A percentile compares a stretch with the other conserved stretches of the same genome.
These are phyloP conservation scores for Rosa chinensis DNA, from an alignment of 306 rosid genomes.

Conservation along the genomic window DNA sequence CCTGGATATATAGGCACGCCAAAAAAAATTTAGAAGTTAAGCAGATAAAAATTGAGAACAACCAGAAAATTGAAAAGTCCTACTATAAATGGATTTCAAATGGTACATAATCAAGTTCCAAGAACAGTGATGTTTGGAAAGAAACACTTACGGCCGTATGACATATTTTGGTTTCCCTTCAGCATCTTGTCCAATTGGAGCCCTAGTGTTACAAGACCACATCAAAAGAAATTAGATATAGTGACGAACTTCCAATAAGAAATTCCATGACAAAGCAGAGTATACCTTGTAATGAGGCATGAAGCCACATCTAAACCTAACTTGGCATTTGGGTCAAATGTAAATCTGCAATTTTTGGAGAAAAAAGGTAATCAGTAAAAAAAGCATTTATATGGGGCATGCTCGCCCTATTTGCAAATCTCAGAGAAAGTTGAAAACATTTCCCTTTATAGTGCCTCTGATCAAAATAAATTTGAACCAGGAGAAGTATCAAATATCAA, in stretches of 20 bases:
- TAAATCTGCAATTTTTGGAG: constrained; percentile 55
- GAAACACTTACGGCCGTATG: constrained; percentile 79
- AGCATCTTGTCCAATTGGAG: constrained; percentile 71
- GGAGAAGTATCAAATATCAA: not conserved
- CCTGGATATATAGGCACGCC: constrained; percentile 42
- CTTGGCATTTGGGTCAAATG: constrained; percentile 68
- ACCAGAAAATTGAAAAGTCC: constrained; percentile 10
- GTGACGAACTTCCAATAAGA: not conserved
- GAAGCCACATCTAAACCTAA: constrained; percentile 87
- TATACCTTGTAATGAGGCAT: constrained; percentile 77
- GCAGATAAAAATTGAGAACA: constrained; percentile 16
- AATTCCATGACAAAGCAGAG: constrained; percentile 1
- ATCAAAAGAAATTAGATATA: constrained; percentile 4
- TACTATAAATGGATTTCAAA: not conserved
- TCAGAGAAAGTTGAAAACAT: not conserved
- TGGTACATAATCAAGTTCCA: not conserved
- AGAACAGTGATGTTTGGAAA: constrained; percentile 16
- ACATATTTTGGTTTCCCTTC: constrained; percentile 81
- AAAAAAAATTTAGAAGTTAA: constrained; percentile 18
- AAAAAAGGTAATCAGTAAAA: constrained; percentile 10
- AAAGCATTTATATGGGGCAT: not conserved
- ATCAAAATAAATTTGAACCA: not conserved
- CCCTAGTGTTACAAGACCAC: constrained; percentile 45
- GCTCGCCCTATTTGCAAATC: not conserved
- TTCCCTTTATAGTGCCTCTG: not conserved